Evolutionary conservation across 306 rosid species (phyloP), one percentile per base, ranked within the genome.

Genomic region (Albizia julibrissin): DNA sequence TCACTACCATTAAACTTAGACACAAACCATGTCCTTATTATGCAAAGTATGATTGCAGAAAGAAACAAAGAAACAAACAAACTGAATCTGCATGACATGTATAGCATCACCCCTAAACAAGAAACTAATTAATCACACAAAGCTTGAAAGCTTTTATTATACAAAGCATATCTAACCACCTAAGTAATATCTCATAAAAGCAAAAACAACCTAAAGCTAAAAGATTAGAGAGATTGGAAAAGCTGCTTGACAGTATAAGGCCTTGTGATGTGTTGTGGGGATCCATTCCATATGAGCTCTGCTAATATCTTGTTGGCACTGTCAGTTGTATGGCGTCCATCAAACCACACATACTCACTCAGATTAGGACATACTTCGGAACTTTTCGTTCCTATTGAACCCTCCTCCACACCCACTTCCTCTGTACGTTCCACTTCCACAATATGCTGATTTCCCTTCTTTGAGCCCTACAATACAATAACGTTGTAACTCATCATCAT

Each of bases 341-440:
- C 90, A 58, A 84, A 87, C 78, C 82, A 87, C 71, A 87, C 79
- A 59, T 76, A 79, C 24, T 87, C 70, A 65, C 22, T 65, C 8
- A 87, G 82, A 59, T 84, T 78, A 16, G 44, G 0, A n/a, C 66
- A 59, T 3, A 59, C 66, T 8, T 59, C 7, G 6, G 6, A 10
- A 59, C 18, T 1, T 26, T 1, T 59, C 67, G 8, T 61, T 61
- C 19, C 67, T 37, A 3, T 40, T 37, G 8, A 79, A 82, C 65
- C 77, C 83, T 66, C 87, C 86, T 10, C 88, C 84, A 81, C 90
- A 72, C 22, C 12, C 68, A 26, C 24, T 49, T 64, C 81, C 89
- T 65, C 75, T 72, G 10, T 75, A 84, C 10, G 84, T 71, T 4
- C 89, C 88, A 76, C 59, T 81, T 21, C 91, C 91, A 84, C 91